phyloP scores from a whole-genome alignment of 2,329 filamentous ascomycete species.

The Davidsoniella eucalypti region DNA sequence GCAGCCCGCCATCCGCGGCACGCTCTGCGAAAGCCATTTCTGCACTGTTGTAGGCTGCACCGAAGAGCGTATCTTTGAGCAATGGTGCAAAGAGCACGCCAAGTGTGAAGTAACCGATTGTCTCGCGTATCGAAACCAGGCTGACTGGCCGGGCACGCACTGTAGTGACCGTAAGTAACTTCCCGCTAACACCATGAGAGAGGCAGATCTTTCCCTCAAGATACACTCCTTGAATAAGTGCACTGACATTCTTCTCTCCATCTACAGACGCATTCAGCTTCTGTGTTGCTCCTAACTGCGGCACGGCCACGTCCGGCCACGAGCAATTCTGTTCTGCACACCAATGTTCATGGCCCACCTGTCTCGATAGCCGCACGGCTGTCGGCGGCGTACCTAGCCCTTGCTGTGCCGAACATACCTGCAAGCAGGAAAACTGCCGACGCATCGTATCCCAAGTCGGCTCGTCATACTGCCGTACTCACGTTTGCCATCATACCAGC shows the following conservation, averaged over 20 bases:
- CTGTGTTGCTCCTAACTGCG: slow-evolving; percentile 1
- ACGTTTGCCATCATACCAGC: slow-evolving; percentile 1
- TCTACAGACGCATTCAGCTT: not conserved
- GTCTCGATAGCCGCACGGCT: not conserved
- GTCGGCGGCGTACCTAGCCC: not conserved
- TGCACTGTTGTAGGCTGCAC: slow-evolving; percentile 13
- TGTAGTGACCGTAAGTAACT: slow-evolving; percentile 2
- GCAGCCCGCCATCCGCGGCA: slow-evolving; percentile 8
- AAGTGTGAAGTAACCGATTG: slow-evolving; percentile 14
- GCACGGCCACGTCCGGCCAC: not conserved
- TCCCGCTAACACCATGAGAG: too few relatives aligned
- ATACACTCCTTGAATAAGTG: not conserved
- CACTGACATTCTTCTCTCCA: not conserved
- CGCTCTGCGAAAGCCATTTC: slow-evolving; percentile 13
- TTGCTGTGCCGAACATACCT: slow-evolving; percentile 5
- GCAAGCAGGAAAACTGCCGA: not conserved
- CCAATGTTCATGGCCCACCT: not conserved
- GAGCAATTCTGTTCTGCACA: not conserved
- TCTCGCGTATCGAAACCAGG: not conserved
- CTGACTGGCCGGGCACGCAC: not conserved
- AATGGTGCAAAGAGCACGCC: slow-evolving; percentile 14
- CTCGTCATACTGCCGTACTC: not conserved
- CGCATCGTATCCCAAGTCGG: not conserved
- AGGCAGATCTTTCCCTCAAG: too few relatives aligned
- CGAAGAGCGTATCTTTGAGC: slow-evolving; percentile 12